A percentile compares a stretch with the other conserved stretches of the same genome.
Conservation (phyloP, 225 moss, liverwort and hornwort species). For the Pseudisothecium myosuroides region DNA sequence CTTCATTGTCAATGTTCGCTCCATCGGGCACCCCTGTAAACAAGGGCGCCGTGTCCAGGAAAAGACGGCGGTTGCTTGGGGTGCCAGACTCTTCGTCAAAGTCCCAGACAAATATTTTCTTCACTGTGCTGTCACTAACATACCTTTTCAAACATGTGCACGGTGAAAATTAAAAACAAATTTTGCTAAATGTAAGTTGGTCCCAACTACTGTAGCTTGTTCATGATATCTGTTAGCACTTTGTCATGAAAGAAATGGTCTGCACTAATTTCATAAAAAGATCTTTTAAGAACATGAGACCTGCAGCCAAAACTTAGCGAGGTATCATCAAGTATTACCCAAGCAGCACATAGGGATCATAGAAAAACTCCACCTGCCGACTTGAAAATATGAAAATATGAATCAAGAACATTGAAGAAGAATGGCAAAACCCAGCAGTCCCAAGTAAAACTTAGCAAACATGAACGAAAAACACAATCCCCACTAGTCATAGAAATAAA, state of each 20-base stretch:
- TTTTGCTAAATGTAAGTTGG: not conserved
- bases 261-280: not conserved
- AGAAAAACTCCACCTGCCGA: not conserved
- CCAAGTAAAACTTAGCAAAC: no score
- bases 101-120: conserved; percentile 89
- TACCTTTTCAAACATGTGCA: conserved; percentile 23
- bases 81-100: conserved; percentile 66
- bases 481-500: not conserved
- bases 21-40: conserved; percentile 75
- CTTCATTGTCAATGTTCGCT: conserved; percentile 68
- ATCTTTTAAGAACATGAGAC: no score
- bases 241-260: not conserved
- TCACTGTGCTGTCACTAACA: conserved; percentile 60
- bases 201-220: not conserved
- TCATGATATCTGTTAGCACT: not conserved
- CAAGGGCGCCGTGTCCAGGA: conserved; percentile 46
- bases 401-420: not conserved
- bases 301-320: not conserved
- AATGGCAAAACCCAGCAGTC: not conserved
- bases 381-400: not conserved
- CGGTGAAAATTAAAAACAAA: not conserved
- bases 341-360: not conserved
- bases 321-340: not conserved
- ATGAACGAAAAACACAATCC: no score
- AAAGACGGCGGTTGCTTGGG: conserved; percentile 54